A percentile compares a stretch with the other conserved stretches of the same genome.
phyloP scores from a whole-genome alignment of 768 basidiomycete genomes.

The Boletus rubroflammeus region DNA sequence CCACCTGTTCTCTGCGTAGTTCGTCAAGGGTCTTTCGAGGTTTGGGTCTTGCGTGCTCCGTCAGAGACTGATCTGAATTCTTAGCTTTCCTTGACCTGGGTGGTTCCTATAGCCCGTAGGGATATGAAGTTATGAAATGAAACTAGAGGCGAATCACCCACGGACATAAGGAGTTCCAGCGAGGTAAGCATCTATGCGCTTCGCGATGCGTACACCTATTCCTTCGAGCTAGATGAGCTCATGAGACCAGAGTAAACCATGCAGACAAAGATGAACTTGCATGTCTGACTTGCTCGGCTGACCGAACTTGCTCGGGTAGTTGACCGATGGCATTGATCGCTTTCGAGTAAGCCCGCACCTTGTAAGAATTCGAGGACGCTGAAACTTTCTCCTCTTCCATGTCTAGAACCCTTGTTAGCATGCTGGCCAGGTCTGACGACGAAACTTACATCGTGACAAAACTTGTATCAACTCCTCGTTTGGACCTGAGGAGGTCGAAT shows the following conservation, averaged over 20 bases:
- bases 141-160: conserved; percentile 22
- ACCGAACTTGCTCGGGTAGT: conserved; percentile 41
- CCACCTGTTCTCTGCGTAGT: conserved; percentile 26
- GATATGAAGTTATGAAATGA: conserved; percentile 3
- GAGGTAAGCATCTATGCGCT: conserved; percentile 44
- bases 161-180: conserved; percentile 33
- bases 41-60: conserved; percentile 1
- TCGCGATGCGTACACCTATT: conserved; percentile 39
- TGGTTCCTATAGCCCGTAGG: conserved; percentile 14
- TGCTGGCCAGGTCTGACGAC: not conserved
- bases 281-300: conserved; percentile 38
- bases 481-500: conserved; percentile 23
- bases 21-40: conserved; percentile 23
- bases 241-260: conserved; percentile 6
- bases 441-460: conserved; percentile 40
- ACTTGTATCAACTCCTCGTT: conserved; percentile 40
- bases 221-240: conserved; percentile 27
- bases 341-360: conserved; percentile 46
- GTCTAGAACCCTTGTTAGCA: conserved; percentile 24
- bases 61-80: conserved; percentile 1
- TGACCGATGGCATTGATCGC: conserved; percentile 43
- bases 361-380: conserved; percentile 40
- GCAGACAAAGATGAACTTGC: conserved; percentile 14
- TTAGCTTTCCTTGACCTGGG: conserved; percentile 1
- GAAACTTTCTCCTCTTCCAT: conserved; percentile 42